Evolutionary conservation across 2,329 filamentous ascomycete genomes (phyloP).

Genomic region (Acarospora socialis): DNA sequence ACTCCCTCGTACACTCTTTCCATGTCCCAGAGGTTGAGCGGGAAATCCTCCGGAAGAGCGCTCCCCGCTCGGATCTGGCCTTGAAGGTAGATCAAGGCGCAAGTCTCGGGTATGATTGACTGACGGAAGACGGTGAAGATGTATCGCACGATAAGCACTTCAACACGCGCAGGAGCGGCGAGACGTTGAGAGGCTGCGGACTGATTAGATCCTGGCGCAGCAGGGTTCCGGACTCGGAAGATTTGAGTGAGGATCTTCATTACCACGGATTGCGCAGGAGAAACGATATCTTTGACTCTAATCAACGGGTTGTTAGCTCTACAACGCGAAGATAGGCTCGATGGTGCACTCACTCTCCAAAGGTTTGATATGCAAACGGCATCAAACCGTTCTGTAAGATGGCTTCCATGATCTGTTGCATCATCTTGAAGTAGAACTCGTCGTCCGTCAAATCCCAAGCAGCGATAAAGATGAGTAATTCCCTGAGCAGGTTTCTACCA

Average conservation of each 20-base stretch:
- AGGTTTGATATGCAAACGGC: conserved; percentile 81
- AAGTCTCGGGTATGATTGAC: conserved; percentile 84
- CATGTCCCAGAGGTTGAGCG: conserved; percentile 94
- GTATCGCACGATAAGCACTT: conserved; percentile 63
- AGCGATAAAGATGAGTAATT: conserved; percentile 89
- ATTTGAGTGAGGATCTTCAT: conserved; percentile 84
- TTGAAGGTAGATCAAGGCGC: conserved; percentile 87
- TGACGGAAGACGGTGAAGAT: conserved; percentile 85
- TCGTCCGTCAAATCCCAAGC: conserved; percentile 93
- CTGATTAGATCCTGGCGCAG: conserved; percentile 32
- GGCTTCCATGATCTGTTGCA: conserved; percentile 87
- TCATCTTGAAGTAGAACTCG: conserved; percentile 91
- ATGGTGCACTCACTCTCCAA: too few relatives aligned
- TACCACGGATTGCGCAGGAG: conserved; percentile 83
- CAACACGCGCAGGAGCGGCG: conserved; percentile 39
- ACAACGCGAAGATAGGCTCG: too few relatives aligned
- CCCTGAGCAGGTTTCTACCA: conserved; percentile 74
- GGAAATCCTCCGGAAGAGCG: conserved; percentile 72
- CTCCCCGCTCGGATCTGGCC: conserved; percentile 69
- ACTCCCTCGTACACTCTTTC: conserved; percentile 91
- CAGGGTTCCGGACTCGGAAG: conserved; percentile 46
- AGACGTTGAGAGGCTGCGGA: conserved; percentile 43
- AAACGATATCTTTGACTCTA: conserved; percentile 91
- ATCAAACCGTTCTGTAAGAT: conserved; percentile 80
- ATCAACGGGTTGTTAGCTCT: too few relatives aligned